A percentile compares a stretch with the other conserved stretches of the same genome.
phyloP scores from a whole-genome alignment of 2,329 filamentous ascomycete genomes.

The Calonectria hongkongensis region DNA sequence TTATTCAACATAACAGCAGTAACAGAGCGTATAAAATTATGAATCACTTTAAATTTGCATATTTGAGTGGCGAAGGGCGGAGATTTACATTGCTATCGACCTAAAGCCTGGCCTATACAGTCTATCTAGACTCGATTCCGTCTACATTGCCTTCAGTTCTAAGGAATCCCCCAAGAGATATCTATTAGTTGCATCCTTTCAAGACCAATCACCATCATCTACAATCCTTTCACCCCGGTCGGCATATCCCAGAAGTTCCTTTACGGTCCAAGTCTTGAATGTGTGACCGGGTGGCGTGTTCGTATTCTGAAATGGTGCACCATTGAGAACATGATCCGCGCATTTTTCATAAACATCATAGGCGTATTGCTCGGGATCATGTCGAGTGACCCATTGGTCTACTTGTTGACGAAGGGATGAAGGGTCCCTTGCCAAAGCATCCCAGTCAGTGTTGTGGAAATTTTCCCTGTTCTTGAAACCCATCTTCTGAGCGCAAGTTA shows the following conservation, averaged over 20 bases:
- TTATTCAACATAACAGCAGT: too few relatives aligned
- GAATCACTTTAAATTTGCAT: too few relatives aligned
- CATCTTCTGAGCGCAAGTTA: background rate
- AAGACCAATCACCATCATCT: background rate
- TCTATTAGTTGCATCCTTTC: background rate
- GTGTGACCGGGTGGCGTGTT: background rate
- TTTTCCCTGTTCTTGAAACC: background rate
- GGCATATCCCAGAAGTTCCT: background rate
- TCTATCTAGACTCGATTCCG: too few relatives aligned
- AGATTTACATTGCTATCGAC: too few relatives aligned
- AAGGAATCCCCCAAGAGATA: too few relatives aligned
- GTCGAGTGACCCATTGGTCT: background rate
- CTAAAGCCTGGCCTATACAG: too few relatives aligned
- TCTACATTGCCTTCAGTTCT: too few relatives aligned
- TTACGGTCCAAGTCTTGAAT: background rate
- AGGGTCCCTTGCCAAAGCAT: background rate
- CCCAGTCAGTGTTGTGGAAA: conserved; percentile 1
- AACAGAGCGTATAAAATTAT: too few relatives aligned
- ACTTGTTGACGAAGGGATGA: background rate
- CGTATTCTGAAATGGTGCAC: background rate
- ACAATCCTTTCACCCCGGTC: background rate
- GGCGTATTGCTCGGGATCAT: background rate
- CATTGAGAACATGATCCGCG: background rate
- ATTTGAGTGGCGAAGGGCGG: too few relatives aligned
- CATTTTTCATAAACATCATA: background rate